These are phyloP conservation scores for Lactarius quietus DNA, from an alignment of 768 basidiomycete species.

Conservation along the genomic window DNA sequence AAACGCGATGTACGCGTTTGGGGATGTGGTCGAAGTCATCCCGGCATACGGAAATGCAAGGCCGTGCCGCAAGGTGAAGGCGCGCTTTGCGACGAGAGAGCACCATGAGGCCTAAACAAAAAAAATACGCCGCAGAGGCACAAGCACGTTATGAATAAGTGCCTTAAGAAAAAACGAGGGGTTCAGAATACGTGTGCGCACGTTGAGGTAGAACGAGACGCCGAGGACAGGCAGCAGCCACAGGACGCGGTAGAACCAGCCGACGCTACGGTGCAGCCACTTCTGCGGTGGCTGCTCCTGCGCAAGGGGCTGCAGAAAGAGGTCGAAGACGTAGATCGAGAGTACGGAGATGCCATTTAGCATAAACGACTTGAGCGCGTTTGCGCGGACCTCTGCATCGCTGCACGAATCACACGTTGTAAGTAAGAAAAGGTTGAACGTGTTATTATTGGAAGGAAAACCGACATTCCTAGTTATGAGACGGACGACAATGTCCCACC, in stretches of 20 bases:
- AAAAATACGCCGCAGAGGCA: too few species aligned
- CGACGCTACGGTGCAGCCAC: constrained; percentile 69
- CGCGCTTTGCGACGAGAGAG: constrained; percentile 67
- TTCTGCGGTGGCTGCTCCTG: constrained; percentile 54
- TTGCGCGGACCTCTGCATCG: constrained; percentile 71
- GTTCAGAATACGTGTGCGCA: constrained; percentile 35
- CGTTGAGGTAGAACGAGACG: constrained; percentile 77
- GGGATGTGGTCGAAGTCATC: constrained; percentile 44
- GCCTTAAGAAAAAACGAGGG: not conserved
- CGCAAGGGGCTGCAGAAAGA: constrained; percentile 65
- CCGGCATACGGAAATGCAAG: constrained; percentile 35
- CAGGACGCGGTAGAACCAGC: constrained; percentile 70
- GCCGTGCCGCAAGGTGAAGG: constrained; percentile 70
- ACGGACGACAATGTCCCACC: constrained; percentile 62
- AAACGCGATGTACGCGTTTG: constrained; percentile 64
- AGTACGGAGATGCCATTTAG: constrained; percentile 68
- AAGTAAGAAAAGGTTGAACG: constrained; percentile 12
- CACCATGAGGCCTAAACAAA: constrained; percentile 68
- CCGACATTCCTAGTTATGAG: constrained; percentile 53
- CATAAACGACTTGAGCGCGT: constrained; percentile 70
- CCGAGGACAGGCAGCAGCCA: constrained; percentile 81
- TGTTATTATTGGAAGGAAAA: not conserved
- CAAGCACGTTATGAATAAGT: not conserved
- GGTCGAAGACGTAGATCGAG: constrained; percentile 74
- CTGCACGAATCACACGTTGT: constrained; percentile 36